Conservation (phyloP, 2,329 filamentous ascomycete species). For the Annulohypoxylon truncatum region DNA sequence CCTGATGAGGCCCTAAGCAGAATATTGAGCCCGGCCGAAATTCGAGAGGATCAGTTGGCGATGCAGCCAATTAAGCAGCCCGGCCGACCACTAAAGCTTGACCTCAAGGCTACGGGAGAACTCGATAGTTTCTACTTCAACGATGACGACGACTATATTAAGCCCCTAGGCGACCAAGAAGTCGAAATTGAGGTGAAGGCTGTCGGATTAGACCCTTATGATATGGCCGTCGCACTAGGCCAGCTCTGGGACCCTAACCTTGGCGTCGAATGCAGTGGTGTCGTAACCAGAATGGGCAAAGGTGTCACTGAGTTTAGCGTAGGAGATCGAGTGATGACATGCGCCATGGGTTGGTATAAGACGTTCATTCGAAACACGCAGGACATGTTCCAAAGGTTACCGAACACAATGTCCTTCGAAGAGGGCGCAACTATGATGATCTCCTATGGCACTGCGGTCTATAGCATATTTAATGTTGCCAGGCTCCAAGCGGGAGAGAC, state of each 20-base stretch:
- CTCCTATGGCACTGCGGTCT: constrained; percentile 45
- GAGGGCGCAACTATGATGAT: constrained; percentile 46
- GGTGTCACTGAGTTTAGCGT: constrained; percentile 42
- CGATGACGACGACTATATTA: constrained; percentile 42
- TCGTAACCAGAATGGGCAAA: constrained; percentile 44
- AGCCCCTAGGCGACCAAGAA: constrained; percentile 42
- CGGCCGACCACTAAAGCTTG: constrained; percentile 44
- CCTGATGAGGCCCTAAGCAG: constrained; percentile 44
- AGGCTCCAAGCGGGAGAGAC: constrained; percentile 46
- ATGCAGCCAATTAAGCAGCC: constrained; percentile 44
- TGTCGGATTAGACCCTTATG: constrained; percentile 44
- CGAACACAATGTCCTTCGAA: constrained; percentile 45
- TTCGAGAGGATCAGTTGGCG: constrained; percentile 38
- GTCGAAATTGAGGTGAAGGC: constrained; percentile 47
- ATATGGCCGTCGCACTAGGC: constrained; percentile 46
- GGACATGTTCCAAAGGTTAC: constrained; percentile 46
- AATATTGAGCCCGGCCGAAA: constrained; percentile 43
- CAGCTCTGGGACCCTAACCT: constrained; percentile 47
- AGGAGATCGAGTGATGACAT: constrained; percentile 45
- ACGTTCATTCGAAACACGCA: constrained; percentile 45
- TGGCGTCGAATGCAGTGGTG: constrained; percentile 46
- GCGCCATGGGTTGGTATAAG: constrained; percentile 44
- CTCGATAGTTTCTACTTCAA: constrained; percentile 47
- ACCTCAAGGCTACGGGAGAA: constrained; percentile 44
- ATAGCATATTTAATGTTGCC: constrained; percentile 46